Evolutionary conservation across 1,284 basidiomycete species (phyloP), one percentile per base, ranked within the genome.

Genomic region (Ustilago loliicola): DNA sequence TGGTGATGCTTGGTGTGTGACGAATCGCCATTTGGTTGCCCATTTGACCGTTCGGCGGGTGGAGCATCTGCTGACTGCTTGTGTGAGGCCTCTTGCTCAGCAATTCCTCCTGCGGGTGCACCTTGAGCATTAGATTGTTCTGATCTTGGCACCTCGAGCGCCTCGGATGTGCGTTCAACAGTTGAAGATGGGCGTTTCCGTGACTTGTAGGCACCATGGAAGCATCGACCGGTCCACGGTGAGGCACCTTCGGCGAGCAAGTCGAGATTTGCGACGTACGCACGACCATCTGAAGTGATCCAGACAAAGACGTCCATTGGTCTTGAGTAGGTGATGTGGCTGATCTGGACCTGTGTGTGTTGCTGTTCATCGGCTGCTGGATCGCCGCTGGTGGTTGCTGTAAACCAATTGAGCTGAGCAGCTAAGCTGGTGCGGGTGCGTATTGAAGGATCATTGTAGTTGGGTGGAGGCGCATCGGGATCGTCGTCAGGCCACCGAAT

Each of bases 221-320:
- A 81, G 30, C 80, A 79, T 19, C 67, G 62, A 8, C 81, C 81
- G 0, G 71, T 54, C 78, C 81, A 80, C 1, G 60, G 75, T 5
- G 66, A 62, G 30, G 34, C n/a, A 30, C 45, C 57, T 13, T 66
- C 47, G 25, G 65, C 61, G 2, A 80, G 74, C 36, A 82, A 27
- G 27, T 77, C 68, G 27, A 83, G 61, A 57, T 72, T 72, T 29
- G 73, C 71, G 9, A 66, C 66, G 38, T 84, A 80, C 2, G 79
- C 81, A 38, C 80, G 66, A 0, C 82, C 82, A 42, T 84, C 82
- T 4, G 76, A 77, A 3, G 80, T 77, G 62, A 84, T 34, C 83
- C 81, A 85, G 21, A 85, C 78, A 51, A 70, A 81, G 58, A 83
- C 65, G 56, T 79, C 79, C 72, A 83, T 86, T 15, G 80, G 80